A percentile compares a stretch with the other conserved stretches of the same genome.
These are phyloP conservation scores for Heritiera fomes DNA, from an alignment of 345 rosid genomes.

Conservation along the genomic window DNA sequence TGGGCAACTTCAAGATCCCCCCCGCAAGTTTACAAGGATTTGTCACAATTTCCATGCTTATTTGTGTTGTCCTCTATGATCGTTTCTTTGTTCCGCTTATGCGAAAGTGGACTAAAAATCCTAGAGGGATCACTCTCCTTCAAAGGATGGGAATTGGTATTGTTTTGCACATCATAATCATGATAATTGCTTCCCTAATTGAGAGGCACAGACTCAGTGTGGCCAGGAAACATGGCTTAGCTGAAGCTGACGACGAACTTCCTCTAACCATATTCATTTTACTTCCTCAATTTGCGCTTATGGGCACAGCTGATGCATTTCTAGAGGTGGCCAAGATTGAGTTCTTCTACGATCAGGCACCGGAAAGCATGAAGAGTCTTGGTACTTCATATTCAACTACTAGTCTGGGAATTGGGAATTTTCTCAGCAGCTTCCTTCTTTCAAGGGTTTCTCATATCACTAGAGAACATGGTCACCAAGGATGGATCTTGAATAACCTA, in stretches of 20 bases:
- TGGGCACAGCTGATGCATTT: slow-evolving; percentile 78
- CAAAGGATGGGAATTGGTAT: slow-evolving; percentile 78
- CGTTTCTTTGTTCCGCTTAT: slow-evolving; percentile 44
- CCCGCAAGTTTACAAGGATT: slow-evolving; percentile 66
- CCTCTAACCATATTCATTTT: slow-evolving; percentile 60
- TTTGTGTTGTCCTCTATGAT: slow-evolving; percentile 63
- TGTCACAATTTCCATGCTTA: slow-evolving; percentile 62
- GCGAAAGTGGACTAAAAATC: slow-evolving; percentile 56
- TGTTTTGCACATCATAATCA: slow-evolving; percentile 55
- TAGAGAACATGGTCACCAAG: slow-evolving; percentile 41
- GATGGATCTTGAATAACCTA: slow-evolving; percentile 74
- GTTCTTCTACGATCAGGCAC: slow-evolving; percentile 91
- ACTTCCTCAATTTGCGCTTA: slow-evolving; percentile 73
- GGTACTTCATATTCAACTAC: slow-evolving; percentile 72
- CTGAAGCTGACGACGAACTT: slow-evolving; percentile 47
- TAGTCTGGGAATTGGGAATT: slow-evolving; percentile 65
- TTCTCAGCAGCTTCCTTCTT: slow-evolving; percentile 66
- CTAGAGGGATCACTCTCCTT: slow-evolving; percentile 77
- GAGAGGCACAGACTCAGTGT: slow-evolving; percentile 53
- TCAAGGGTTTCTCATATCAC: slow-evolving; percentile 56
- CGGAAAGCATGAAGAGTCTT: slow-evolving; percentile 83
- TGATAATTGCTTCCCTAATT: slow-evolving; percentile 54
- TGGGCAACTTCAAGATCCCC: slow-evolving; percentile 63
- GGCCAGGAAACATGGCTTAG: slow-evolving; percentile 49
- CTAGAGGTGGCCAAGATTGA: slow-evolving; percentile 74